phyloP scores from a whole-genome alignment of 2,329 filamentous ascomycete species.

The Ascochyta pisi region DNA sequence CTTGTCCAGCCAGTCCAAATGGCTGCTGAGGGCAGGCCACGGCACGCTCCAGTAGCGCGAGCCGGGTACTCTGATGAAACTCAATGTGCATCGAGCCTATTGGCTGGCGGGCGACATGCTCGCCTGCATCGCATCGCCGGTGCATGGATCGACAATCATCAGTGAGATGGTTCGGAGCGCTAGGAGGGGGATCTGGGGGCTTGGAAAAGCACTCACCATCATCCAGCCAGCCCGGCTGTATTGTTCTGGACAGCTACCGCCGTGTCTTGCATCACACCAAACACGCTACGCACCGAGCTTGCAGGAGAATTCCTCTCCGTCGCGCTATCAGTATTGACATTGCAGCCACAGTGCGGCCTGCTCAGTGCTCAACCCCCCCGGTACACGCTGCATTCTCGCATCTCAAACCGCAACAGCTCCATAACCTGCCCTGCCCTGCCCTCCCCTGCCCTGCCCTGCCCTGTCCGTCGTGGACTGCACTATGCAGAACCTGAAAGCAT shows the following conservation, averaged over 20 bases:
- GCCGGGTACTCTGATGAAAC: conserved; percentile 40
- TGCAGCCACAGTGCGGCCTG: conserved; percentile 26
- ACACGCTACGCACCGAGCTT: conserved; percentile 38
- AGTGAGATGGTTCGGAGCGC: conserved; percentile 34
- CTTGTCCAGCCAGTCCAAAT: conserved; percentile 18
- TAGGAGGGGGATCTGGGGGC: conserved; percentile 33
- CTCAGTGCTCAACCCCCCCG: conserved; percentile 24
- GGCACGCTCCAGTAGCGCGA: conserved; percentile 36
- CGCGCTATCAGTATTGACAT: conserved; percentile 37
- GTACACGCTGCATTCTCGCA: conserved; percentile 35
- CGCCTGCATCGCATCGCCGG: conserved; percentile 44
- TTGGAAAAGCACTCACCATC: conserved; percentile 25
- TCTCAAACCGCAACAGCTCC: conserved; percentile 48
- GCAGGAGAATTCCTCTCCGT: conserved; percentile 30
- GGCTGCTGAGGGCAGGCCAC: conserved; percentile 33
- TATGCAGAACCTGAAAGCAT: conserved; percentile 9
- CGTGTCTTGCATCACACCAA: conserved; percentile 38
- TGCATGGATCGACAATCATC: conserved; percentile 31
- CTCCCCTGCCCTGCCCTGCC: no score
- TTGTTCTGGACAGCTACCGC: conserved; percentile 23
- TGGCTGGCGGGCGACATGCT: conserved; percentile 35
- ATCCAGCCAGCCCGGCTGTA: conserved; percentile 23
- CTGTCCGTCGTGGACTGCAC: conserved; percentile 2
- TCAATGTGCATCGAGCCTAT: conserved; percentile 44
- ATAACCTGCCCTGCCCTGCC: conserved; percentile 30